A percentile compares a stretch with the other conserved stretches of the same genome.
Evolutionary conservation across 2,329 filamentous ascomycete genomes (phyloP).

Genomic region (Fusarium caatingaense): DNA sequence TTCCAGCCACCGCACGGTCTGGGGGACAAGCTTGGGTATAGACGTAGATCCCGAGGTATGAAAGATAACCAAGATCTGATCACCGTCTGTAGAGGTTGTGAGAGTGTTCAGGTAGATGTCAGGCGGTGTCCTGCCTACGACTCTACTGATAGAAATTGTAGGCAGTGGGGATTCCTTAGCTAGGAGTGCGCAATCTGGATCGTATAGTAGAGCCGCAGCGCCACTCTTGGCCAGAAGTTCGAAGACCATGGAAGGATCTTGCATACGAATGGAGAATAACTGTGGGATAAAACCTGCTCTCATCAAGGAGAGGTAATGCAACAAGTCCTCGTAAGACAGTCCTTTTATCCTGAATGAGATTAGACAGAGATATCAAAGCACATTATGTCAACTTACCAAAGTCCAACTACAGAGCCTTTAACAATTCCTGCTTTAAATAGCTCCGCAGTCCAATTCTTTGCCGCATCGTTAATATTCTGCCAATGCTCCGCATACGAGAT

Average conservation of each 20-base stretch:
- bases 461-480: background rate
- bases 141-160: rapidly evolving
- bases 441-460: background rate
- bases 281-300: slow-evolving; percentile 4
- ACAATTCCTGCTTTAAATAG: background rate
- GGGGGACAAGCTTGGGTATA: slow-evolving; percentile 5
- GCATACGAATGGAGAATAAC: background rate
- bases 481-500: background rate
- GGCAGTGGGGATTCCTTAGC: background rate
- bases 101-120: background rate
- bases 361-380: rapidly evolving
- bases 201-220: background rate
- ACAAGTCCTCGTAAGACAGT: slow-evolving; percentile 2
- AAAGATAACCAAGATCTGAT: slow-evolving; percentile 1
- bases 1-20: slow-evolving; percentile 10
- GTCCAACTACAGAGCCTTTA: background rate
- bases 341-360: background rate
- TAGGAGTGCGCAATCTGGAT: background rate
- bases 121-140: rapidly evolving
- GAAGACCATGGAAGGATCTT: background rate
- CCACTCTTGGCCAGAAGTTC: background rate
- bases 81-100: background rate
- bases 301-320: background rate
- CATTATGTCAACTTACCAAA: background rate
- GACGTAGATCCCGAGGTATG: slow-evolving; percentile 17